Base-by-base conservation (phyloP, 768 basidiomycete species). In the Calocybe cyanea region DNA sequence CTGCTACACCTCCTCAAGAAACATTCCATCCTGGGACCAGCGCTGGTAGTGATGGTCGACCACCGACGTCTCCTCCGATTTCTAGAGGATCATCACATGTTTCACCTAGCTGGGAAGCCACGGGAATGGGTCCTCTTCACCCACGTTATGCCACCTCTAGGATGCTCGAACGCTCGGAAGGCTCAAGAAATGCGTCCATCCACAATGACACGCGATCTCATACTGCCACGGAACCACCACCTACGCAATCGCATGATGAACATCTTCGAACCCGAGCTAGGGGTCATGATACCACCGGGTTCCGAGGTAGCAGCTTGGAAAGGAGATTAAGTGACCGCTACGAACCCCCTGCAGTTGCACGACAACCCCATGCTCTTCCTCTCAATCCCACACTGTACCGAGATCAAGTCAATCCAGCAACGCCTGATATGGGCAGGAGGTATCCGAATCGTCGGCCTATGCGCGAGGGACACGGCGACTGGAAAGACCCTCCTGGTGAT, bases 41-140 rank as follows among this genome's bases (percentile, higher is more conserved):
- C 31, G 14, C 38, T n/a, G 43, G 34, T 19, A 43, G 39, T 18
- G 55, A 52, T 25, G 36, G 52, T 41, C 55, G 45, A 14, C 47
- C 36, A 10, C 39, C 58, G 10, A 62, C 63, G 1, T 57, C 61
- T 15, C 62, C 65, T 20, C 64, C 62, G 2, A 48, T 57, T 23
- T 55, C 62, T 8, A 56, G 62, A 42, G 61, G 64, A 37, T 56
- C 60, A 2, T 61, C 67, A 4, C 48, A 49, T n/a, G 35, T 54
- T 13, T 61, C 63, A 17, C 53, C 56, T 14, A 47, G 49, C 17
- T 61, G 60, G 48, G 51, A 55, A n/a, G 20, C 43, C 5, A 37
- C 54, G 15, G 52, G 57, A 9, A 49, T 32, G 7, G 45, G 45
- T 32, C 46, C 52, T 28, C 28, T 38, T 18, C 10, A n/a, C n/a